Percentiles rank a stretch among this genome's conserved stretches.
These are phyloP conservation scores for Solanum etuberosum DNA, from an alignment of 257 asterid species.

Conservation along the genomic window DNA sequence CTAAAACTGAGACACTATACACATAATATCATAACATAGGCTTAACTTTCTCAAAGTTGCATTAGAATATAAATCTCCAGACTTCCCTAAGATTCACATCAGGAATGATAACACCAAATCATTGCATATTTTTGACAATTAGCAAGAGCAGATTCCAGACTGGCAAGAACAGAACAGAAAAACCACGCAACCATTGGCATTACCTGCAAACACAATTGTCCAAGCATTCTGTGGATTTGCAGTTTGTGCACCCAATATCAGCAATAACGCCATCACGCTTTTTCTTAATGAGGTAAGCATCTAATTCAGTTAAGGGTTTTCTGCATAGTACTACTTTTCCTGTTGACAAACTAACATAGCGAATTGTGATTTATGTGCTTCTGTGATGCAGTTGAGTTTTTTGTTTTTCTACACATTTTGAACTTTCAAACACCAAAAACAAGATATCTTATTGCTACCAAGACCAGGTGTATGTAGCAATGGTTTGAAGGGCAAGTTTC, in stretches of 20 bases:
- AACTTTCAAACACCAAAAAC: background rate
- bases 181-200: background rate
- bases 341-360: background rate
- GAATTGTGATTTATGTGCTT: background rate
- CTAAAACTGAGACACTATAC: background rate
- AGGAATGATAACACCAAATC: background rate
- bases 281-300: slow-evolving; percentile 68
- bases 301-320: slow-evolving; percentile 50
- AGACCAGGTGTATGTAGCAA: background rate
- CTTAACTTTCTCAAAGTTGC: background rate
- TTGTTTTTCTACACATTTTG: background rate
- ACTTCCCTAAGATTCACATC: background rate
- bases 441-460: background rate
- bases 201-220: slow-evolving; percentile 90
- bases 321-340: background rate
- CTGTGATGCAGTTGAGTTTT: background rate
- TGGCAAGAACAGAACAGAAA: background rate
- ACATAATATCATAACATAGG: background rate
- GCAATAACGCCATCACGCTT: slow-evolving; percentile 41
- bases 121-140: background rate
- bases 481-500: background rate
- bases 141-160: background rate
- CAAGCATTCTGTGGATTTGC: slow-evolving; percentile 53
- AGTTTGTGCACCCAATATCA: slow-evolving; percentile 78
- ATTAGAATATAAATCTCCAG: background rate